Conservation (phyloP, 202 grass and related monocot genomes). For the Schoenoplectus tabernaemontani region DNA sequence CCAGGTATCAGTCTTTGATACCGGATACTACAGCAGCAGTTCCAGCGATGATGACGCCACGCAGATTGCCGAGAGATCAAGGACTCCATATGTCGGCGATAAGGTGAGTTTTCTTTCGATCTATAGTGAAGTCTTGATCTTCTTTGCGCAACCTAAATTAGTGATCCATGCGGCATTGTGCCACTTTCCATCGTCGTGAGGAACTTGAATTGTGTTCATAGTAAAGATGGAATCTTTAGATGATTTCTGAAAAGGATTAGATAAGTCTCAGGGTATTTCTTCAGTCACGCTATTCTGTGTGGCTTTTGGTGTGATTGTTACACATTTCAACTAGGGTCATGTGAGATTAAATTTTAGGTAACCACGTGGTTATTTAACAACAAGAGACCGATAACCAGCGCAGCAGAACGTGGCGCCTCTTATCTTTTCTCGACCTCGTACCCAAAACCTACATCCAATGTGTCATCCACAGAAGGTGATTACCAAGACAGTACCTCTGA, state of each 20-base stretch:
- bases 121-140: background rate
- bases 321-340: background rate
- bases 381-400: constrained; percentile 12
- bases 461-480: background rate
- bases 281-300: background rate
- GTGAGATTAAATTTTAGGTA: background rate
- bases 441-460: background rate
- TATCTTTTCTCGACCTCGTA: background rate
- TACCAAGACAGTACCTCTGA: background rate
- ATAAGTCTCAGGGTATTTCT: background rate
- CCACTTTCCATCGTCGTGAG: background rate
- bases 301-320: background rate
- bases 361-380: background rate
- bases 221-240: constrained; percentile 5
- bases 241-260: constrained; percentile 13
- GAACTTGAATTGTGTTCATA: background rate
- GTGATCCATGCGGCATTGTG: background rate
- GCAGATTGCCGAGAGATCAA: constrained; percentile 35
- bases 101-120: constrained; percentile 36
- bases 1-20: constrained; percentile 39
- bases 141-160: background rate
- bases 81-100: constrained; percentile 51
- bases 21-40: constrained; percentile 54
- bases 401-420: background rate
- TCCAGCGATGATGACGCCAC: constrained; percentile 36